A percentile compares a stretch with the other conserved stretches of the same genome.
Evolutionary conservation across 257 asterid genomes (phyloP).

Genomic region (Avicennia marina): DNA sequence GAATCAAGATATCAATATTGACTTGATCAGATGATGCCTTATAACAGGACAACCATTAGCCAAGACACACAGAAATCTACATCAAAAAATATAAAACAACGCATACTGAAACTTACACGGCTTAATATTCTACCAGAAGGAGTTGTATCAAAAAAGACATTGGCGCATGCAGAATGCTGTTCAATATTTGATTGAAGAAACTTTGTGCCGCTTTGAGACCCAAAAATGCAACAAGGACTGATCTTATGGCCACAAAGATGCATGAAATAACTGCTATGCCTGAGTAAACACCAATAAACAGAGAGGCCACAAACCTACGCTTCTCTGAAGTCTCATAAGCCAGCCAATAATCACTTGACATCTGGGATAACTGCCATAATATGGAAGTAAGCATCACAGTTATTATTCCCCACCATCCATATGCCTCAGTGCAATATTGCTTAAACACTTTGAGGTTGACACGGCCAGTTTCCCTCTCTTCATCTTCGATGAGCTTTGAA

Average conservation of each 20-base stretch:
- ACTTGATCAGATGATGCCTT: conserved; percentile 70
- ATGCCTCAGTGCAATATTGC: conserved; percentile 55
- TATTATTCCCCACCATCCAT: conserved; percentile 66
- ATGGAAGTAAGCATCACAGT: conserved; percentile 32
- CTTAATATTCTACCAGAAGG: conserved; percentile 79
- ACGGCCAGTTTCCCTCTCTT: conserved; percentile 65
- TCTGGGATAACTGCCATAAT: conserved; percentile 40
- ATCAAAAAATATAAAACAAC: not conserved
- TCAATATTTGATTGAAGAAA: conserved; percentile 44
- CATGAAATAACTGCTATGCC: conserved; percentile 32
- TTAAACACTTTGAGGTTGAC: conserved; percentile 45
- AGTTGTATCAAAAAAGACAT: conserved; percentile 89
- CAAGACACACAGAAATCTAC: no score
- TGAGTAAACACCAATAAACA: conserved; percentile 41
- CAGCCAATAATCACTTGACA: conserved; percentile 70
- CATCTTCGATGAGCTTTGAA: conserved; percentile 64
- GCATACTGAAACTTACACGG: conserved; percentile 43
- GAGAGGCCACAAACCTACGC: conserved; percentile 29
- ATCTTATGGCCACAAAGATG: conserved; percentile 29
- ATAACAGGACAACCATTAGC: not conserved
- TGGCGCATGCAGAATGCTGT: conserved; percentile 66
- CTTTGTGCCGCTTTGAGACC: conserved; percentile 54
- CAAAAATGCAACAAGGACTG: conserved; percentile 26
- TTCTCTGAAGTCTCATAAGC: conserved; percentile 60
- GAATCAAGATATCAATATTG: conserved; percentile 48